Evolutionary conservation across 257 asterid species (phyloP), one percentile per base, ranked within the genome.

Genomic region (Petrea volubilis): DNA sequence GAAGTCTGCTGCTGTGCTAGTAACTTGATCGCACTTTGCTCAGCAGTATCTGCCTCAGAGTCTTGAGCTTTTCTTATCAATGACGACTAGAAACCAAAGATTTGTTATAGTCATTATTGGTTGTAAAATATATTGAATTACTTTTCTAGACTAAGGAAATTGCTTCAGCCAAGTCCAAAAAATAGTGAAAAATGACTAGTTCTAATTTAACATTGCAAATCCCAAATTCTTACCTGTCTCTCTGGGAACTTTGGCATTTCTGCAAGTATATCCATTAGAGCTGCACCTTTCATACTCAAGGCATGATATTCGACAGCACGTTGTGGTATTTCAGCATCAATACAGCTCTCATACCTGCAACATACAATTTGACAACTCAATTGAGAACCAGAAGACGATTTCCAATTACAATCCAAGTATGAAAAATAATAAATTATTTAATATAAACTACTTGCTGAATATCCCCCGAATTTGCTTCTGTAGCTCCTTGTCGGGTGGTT

Each of bases 231-330:
- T 68, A 90, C 98, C 97, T 93, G 98, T 55, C 98, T 86, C 79
- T 93, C 98, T 24, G 98, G 96, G 74, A 93, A 90, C 84, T 93
- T 90, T 1, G 97, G 98, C 98, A 93, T 93, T 87, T 93, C 97
- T 76, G 98, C 95, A 75, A 93, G 85, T 80, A 93, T 81, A 78
- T 87, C 97, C 97, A 83, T 81, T 53, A 90, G 81, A 71, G 88
- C 85, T 62, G 92, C 96, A 68, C 97, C 97, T 86, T 90, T 93
- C 86, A 77, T 80, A 84, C 98, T 90, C 86, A 93, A 64, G 72
- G 90, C 91, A 64, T 80, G 83, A 86, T 93, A 93, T 79, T 93
- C 97, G 64, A 93, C 88, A 72, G 98, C 97, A 3, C 98, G 88
- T 82, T 93, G 98, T 76, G 90, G 98, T 74, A 90, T 85, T 83